Evolutionary conservation across 169 alveolate genomes (phyloP), one percentile per base, ranked within the genome.

Genomic region (Pseudocohnilembus persalinus): DNA sequence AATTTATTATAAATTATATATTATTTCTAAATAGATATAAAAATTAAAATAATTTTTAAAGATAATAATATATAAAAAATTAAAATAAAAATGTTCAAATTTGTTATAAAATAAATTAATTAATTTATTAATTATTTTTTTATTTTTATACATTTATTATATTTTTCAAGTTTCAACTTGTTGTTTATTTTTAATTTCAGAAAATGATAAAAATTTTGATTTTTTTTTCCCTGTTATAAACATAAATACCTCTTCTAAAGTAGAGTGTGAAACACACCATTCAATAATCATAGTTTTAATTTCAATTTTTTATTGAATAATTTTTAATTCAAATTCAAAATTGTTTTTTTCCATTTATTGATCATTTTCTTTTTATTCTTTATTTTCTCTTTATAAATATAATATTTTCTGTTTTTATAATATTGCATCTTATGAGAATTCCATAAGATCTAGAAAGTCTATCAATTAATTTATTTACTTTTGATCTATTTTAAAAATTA

Each of bases 161-260:
- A 49, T 49, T 49, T 49, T 49, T 49, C 4, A 11, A 11, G 68
- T 4, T 20, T 11, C 20, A 4, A 49, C 68, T 49, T 49, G 68
- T 49, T 4, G 68, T 49, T 49, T 20, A 11, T 4, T 20, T 49
- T 49, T 49, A 11, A 49, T 49, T n/a, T n/a, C n/a, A n/a, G n/a
- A n/a, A n/a, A n/a, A 20, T 11, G 68, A 11, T 11, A 49, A 4
- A 49, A 49, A 49, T 49, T 20, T 49, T 49, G 68, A 75, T 6
- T 35, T n/a, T 79, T 89, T 77, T 73, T 89, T 82, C 81, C 90
- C 89, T 78, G 96, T 95, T 64, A 95, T 89, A 82, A 90, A 93
- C 93, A 94, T 94, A 83, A 96, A 96, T 0, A 96, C 97, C 82
- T 96, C 98, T 85, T 96, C 98, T 74, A 94, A 88, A 75, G 96